phyloP scores from a whole-genome alignment of 192 early-diverging fungal genomes.

The Coemansia sp. region DNA sequence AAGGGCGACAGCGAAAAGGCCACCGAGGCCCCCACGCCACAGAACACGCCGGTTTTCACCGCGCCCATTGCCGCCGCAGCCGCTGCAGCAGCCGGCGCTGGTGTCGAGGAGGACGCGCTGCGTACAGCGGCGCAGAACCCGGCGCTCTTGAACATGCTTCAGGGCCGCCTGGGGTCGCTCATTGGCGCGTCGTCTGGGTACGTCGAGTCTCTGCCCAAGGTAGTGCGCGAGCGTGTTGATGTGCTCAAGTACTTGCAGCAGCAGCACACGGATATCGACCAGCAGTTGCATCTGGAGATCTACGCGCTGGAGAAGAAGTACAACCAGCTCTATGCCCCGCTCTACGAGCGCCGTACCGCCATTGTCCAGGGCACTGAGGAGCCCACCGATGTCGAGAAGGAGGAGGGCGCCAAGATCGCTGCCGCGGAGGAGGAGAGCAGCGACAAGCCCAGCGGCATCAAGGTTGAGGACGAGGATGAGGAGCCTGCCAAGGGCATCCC shows the following conservation, averaged over 20 bases:
- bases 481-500: constrained; percentile 72
- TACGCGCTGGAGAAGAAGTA: constrained; percentile 97
- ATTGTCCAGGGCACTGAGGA: constrained; percentile 79
- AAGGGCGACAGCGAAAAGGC: constrained; percentile 57
- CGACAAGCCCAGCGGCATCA: constrained; percentile 34
- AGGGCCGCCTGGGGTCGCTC: constrained; percentile 75
- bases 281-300: constrained; percentile 92
- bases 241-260: constrained; percentile 85
- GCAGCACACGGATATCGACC: constrained; percentile 81
- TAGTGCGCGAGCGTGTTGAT: constrained; percentile 83
- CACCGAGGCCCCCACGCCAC: constrained; percentile 57
- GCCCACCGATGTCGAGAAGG: constrained; percentile 86
- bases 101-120: constrained; percentile 34
- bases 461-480: constrained; percentile 48
- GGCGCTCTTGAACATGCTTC: constrained; percentile 67
- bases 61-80: constrained; percentile 46
- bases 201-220: constrained; percentile 66
- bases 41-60: constrained; percentile 62
- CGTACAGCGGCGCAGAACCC: constrained; percentile 51
- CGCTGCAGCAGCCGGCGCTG: constrained; percentile 34
- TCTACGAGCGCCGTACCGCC: constrained; percentile 84
- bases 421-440: constrained; percentile 60
- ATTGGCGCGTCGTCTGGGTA: constrained; percentile 77
- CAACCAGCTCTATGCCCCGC: constrained; percentile 75
- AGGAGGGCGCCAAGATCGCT: constrained; percentile 62